phyloP scores from a whole-genome alignment of 306 rosid species.

The Trichosanthes cucumerina region DNA sequence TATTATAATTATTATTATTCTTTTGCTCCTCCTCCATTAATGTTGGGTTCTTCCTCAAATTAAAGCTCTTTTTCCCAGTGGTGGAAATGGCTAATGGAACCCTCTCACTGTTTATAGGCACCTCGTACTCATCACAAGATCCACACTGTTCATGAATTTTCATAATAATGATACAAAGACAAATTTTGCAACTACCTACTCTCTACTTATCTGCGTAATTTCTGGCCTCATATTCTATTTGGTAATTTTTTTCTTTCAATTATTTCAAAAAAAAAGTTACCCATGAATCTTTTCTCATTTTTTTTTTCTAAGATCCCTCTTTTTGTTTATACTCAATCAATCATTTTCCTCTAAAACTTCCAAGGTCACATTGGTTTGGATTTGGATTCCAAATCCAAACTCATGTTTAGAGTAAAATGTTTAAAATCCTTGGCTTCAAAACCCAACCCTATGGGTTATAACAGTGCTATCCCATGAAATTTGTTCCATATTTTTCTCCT shows the following conservation, averaged over 20 bases:
- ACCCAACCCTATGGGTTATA: too few species aligned
- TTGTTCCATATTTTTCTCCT: too few species aligned
- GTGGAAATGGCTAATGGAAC: background rate
- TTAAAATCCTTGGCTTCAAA: too few species aligned
- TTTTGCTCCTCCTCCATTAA: conserved; percentile 36
- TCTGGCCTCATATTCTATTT: background rate
- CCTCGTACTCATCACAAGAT: background rate
- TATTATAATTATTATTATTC: background rate
- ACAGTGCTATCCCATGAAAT: too few species aligned
- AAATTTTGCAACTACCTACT: background rate
- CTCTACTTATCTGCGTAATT: background rate
- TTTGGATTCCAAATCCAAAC: too few species aligned
- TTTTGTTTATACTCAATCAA: too few species aligned
- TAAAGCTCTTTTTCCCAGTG: background rate
- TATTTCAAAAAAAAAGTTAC: too few species aligned
- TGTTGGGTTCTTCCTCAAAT: conserved; percentile 6
- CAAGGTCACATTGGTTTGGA: too few species aligned
- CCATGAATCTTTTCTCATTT: too few species aligned
- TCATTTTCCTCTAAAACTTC: too few species aligned
- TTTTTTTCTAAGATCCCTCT: too few species aligned
- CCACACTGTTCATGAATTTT: background rate
- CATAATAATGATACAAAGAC: background rate
- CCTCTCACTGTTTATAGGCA: conserved; percentile 1
- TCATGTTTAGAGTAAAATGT: too few species aligned
- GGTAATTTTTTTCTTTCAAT: background rate